Evolutionary conservation across 306 rosid genomes (phyloP), one percentile per base, ranked within the genome.

Genomic region (Acacia acuminata): DNA sequence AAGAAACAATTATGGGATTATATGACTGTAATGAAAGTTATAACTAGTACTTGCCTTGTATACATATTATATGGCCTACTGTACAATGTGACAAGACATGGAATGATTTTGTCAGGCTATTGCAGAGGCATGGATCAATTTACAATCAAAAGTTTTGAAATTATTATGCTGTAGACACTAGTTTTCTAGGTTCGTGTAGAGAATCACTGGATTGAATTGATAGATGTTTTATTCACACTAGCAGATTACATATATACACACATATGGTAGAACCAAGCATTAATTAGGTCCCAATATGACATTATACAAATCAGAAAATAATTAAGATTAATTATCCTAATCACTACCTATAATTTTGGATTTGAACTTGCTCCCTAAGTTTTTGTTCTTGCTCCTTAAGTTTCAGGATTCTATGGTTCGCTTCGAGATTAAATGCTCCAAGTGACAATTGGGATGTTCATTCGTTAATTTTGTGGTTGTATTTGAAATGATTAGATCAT

Each of bases 11-110:
- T 43, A 43, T 71, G 82, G 71, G 48, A 72, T 83, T 82, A 45
- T 85, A 79, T 89, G 75, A 68, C 82, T 81, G 71, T 81, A 78
- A 71, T 77, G 56, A 22, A 72, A 83, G 34, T 60, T 79, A 69
- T 73, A 75, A 75, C 32, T 19, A 16, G 75, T 45, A 75, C 72
- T 77, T 80, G 70, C 80, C 71, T 67, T 69, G 48, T 71, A 61
- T 73, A 63, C 88, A 16, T 79, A 61, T 76, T n/a, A 79, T 78
- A 72, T 81, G 81, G 85, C 78, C 73, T 82, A 72, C 34, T 75
- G 85, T 84, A 73, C 85, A 75, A 84, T 74, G 77, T 75, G 56
- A 38, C 16, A 19, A 42, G 75, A 17, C 8, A 38, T 60, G 3
- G 2, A 68, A 63, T 81, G 30, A 82, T 71, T 79, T 73, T 69